Evolutionary conservation across 345 rosid species (phyloP).

Genomic region (Rhizophora apiculata): DNA sequence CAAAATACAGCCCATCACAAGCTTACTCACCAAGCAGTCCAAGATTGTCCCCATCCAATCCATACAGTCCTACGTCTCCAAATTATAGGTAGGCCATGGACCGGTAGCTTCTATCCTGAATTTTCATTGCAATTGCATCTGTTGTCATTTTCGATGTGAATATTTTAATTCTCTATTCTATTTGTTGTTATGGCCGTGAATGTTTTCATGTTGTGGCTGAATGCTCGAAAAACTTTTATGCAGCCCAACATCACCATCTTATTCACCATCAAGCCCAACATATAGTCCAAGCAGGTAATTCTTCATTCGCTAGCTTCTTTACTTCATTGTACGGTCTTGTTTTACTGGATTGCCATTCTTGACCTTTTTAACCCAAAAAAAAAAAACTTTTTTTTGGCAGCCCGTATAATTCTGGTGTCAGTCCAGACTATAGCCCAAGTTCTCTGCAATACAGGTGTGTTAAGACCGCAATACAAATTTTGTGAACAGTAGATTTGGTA

Average conservation of each 20-base stretch:
- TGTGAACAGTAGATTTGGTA: background rate
- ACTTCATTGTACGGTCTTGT: background rate
- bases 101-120: background rate
- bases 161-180: background rate
- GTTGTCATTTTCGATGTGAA: background rate
- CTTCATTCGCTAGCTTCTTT: background rate
- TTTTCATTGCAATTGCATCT: background rate
- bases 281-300: constrained; percentile 91
- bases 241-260: constrained; percentile 90
- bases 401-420: constrained; percentile 69
- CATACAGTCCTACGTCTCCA: constrained; percentile 94
- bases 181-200: background rate
- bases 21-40: constrained; percentile 96
- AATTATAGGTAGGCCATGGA: constrained; percentile 56
- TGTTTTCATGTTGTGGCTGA: background rate
- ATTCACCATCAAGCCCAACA: constrained; percentile 87
- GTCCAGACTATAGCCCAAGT: constrained; percentile 76
- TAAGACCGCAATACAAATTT: background rate
- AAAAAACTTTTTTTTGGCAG: constrained; percentile 24
- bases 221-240: constrained; percentile 5
- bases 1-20: constrained; percentile 74
- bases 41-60: constrained; percentile 77
- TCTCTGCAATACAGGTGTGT: constrained; percentile 61
- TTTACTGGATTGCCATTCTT: background rate
- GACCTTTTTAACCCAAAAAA: too few relatives aligned